A percentile compares a stretch with the other conserved stretches of the same genome.
phyloP scores from a whole-genome alignment of 2,329 filamentous ascomycete species.

The Lasiodiplodia hormozganensis region DNA sequence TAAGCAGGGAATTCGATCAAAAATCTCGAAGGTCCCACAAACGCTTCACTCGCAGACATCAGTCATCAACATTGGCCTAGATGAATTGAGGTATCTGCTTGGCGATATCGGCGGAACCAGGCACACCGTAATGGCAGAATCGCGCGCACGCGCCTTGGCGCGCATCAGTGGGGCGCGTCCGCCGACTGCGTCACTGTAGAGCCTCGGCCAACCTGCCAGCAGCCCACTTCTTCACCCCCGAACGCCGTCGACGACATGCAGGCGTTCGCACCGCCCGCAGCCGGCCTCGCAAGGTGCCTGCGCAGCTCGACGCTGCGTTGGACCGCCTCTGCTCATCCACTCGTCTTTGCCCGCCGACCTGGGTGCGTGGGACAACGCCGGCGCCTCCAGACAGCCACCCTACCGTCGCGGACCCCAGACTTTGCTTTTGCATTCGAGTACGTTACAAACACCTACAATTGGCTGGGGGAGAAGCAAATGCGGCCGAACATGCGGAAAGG shows the following conservation, averaged over 20 bases:
- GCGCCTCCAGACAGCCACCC: neutral
- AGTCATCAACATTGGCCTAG: neutral
- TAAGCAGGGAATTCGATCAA: neutral
- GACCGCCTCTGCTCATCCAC: neutral
- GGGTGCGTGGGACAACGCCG: constrained; percentile 8
- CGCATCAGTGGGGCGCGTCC: constrained; percentile 18
- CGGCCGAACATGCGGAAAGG: neutral
- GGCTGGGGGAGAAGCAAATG: neutral
- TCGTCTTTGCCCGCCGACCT: neutral
- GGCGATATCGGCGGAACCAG: constrained; percentile 10
- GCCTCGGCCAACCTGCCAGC: constrained; percentile 2
- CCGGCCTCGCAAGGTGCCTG: constrained; percentile 3
- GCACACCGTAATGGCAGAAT: constrained; percentile 13
- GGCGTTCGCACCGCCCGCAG: neutral
- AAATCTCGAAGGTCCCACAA: neutral
- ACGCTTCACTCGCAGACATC: neutral
- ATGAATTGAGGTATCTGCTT: neutral
- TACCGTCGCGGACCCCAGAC: constrained; percentile 40
- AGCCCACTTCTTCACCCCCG: neutral
- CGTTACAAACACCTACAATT: constrained; percentile 31
- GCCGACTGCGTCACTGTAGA: constrained; percentile 8
- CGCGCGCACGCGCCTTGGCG: constrained; percentile 20
- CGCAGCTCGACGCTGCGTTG: neutral
- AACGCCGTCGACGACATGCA: constrained; percentile 19
- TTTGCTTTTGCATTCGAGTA: constrained; percentile 67